Evolutionary conservation across 768 basidiomycete genomes (phyloP).

Genomic region (Tylopilus felleus): DNA sequence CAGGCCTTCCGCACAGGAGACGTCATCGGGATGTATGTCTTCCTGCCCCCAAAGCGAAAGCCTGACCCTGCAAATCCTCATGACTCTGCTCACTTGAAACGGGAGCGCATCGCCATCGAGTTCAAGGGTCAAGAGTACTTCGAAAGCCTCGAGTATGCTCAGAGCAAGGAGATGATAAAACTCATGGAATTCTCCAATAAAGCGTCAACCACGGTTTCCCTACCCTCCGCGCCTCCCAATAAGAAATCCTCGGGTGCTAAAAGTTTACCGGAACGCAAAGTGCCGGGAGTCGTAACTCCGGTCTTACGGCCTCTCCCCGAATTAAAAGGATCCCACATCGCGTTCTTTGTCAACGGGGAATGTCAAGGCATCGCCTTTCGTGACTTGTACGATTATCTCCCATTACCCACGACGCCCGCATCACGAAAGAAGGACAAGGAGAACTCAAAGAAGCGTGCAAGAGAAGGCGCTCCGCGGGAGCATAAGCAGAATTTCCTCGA

Average conservation of each 20-base stretch:
- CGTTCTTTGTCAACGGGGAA: constrained; percentile 92
- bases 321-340: constrained; percentile 67
- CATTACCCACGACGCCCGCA: constrained; percentile 61
- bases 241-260: constrained; percentile 73
- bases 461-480: constrained; percentile 62
- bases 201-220: constrained; percentile 48
- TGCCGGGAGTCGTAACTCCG: constrained; percentile 31
- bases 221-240: constrained; percentile 49
- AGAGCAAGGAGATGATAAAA: constrained; percentile 87
- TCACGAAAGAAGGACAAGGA: constrained; percentile 60
- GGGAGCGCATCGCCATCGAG: constrained; percentile 90
- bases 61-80: constrained; percentile 59
- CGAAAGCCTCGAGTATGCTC: constrained; percentile 86
- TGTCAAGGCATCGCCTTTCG: constrained; percentile 80
- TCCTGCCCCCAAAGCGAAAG: constrained; percentile 65
- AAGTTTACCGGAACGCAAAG: constrained; percentile 57
- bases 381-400: constrained; percentile 88
- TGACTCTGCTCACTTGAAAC: constrained; percentile 79
- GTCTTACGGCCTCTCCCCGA: constrained; percentile 64
- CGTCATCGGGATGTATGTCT: constrained; percentile 91
- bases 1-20: constrained; percentile 74
- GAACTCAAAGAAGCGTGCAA: constrained; percentile 49
- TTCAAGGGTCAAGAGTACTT: constrained; percentile 98
- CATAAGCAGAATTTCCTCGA: constrained; percentile 85
- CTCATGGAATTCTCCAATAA: constrained; percentile 78